Evolutionary conservation across 306 rosid genomes (phyloP), one percentile per base, ranked within the genome.

Genomic region (Lablab purpureus): DNA sequence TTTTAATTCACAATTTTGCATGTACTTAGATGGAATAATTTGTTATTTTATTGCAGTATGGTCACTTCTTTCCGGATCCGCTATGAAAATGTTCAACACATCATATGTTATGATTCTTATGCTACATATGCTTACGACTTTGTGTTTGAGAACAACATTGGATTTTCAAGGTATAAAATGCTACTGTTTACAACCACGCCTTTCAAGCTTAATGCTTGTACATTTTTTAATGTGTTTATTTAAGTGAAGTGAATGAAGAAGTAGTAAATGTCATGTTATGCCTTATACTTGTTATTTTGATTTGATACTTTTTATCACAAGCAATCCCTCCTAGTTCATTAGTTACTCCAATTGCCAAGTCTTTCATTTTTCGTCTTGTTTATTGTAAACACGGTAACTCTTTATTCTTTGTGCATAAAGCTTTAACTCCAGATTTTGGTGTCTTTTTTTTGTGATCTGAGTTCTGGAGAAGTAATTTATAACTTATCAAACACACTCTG

Each of bases 61-160:
- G 99, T 67, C 99, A 94, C 90, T 94, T 94, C 87, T 92, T 94
- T 86, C 97, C 99, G 36, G 99, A 94, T 85, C 99, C 99, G 49
- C 97, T 94, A 94, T 84, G 97, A 94, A 82, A 91, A 94, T 85
- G 99, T 94, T 81, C 99, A 94, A 80, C 99, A 94, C 78, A 82
- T 94, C 67, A 94, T 94, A 73, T 94, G 99, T 79, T 94, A 97
- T 51, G 99, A 92, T 90, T 94, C 99, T 52, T 91, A 89, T 76
- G 99, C 95, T 74, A 94, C 99, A 75, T 94, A 94, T 87, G 93
- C 97, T 50, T 94, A 94, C 69, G 99, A 92, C 88, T 94, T 92
- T 63, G 97, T 91, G 86, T 94, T 94, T 74, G 97, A 88, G 54
- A 90, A 85, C 85, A 90, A 91, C 49, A 79, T 85, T 77, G 99